Evolutionary conservation across 306 rosid genomes (phyloP), one percentile per base, ranked within the genome.

Genomic region (Purshia tridentata): DNA sequence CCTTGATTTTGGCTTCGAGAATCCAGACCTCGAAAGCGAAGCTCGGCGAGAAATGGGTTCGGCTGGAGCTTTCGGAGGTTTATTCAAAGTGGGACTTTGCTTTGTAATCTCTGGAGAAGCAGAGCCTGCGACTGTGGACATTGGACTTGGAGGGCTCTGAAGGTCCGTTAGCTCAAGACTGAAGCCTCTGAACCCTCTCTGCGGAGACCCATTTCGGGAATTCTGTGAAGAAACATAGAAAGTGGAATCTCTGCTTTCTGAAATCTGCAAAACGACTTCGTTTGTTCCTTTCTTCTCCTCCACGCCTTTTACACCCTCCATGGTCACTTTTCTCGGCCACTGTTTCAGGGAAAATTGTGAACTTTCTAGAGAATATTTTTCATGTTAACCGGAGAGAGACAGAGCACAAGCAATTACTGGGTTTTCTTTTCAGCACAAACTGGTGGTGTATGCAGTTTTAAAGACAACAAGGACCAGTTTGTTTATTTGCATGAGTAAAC

Each of bases 1-100:
- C 70, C 96, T 90, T 0, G 92, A 87, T 53, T 92, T 90, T 56
- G 92, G 83, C 52, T 87, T 92, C 0, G 86, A 74, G 68, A 88
- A 78, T 13, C 87, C 77, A 0, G 96, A 86, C 74, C 80, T 54
- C 62, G 84, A 64, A 23, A 85, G 59, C 6, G 88, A 75, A n/a
- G 67, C 72, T 18, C 77, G 76, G 8, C 78, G 63, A 4, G 56
- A 19, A 20, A 61, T 8, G 53, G 85, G 19, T 13, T 68, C 76
- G 12, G 63, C 51, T 15, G 85, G 87, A 64, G 61, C 1, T 83
- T 73, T 81, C 0, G 86, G 86, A 18, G 82, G 90, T 79, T 76
- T 88, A 15, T 6, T 41, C 6, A 68, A 52, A 1, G 50, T 23
- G 5, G 77, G 73, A 37, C 78, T 74, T 48, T 14, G 72, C 23